These are phyloP conservation scores for Catunica adiposa DNA, from an alignment of 2,329 filamentous ascomycete species.

Conservation along the genomic window DNA sequence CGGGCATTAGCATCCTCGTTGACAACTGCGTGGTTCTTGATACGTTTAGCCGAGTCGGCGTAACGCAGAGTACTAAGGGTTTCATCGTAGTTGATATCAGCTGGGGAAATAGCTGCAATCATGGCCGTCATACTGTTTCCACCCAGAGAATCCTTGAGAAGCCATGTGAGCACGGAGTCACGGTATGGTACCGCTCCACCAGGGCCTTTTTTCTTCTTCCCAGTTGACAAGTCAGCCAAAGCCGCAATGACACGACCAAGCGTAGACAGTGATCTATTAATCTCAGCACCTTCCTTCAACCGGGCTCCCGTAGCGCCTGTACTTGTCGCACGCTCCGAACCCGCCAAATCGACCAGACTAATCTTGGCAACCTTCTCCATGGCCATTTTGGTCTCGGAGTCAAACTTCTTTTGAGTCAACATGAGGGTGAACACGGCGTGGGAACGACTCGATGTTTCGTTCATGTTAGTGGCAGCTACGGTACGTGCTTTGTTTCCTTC, in stretches of 20 bases:
- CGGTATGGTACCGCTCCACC: slow-evolving; percentile 77
- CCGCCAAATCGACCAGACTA: slow-evolving; percentile 90
- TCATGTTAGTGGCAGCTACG: slow-evolving; percentile 98
- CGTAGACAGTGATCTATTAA: slow-evolving; percentile 92
- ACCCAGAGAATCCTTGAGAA: slow-evolving; percentile 89
- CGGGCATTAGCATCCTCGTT: slow-evolving; percentile 98
- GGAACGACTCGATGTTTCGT: slow-evolving; percentile 95
- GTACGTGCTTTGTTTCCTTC: slow-evolving; percentile 98
- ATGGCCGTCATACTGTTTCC: slow-evolving; percentile 99
- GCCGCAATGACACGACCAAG: slow-evolving; percentile 94
- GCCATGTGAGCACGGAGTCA: slow-evolving; percentile 91
- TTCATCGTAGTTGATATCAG: slow-evolving; percentile 98
- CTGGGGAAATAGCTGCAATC: slow-evolving; percentile 97
- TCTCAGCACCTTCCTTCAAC: slow-evolving; percentile 93
- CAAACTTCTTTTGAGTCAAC: slow-evolving; percentile 81
- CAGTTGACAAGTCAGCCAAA: slow-evolving; percentile 73
- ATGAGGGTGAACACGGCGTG: slow-evolving; percentile 97
- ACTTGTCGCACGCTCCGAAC: slow-evolving; percentile 91
- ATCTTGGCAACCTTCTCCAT: slow-evolving; percentile 97
- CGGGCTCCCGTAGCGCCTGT: slow-evolving; percentile 91
- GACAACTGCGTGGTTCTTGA: slow-evolving; percentile 98
- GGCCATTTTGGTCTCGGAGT: slow-evolving; percentile 87
- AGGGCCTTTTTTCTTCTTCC: slow-evolving; percentile 64
- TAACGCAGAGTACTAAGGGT: slow-evolving; percentile 91
- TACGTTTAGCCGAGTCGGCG: slow-evolving; percentile 92